Percentiles rank a stretch among this genome's conserved stretches.
Evolutionary conservation across 345 rosid genomes (phyloP).

Genomic region (Pistacia atlantica): DNA sequence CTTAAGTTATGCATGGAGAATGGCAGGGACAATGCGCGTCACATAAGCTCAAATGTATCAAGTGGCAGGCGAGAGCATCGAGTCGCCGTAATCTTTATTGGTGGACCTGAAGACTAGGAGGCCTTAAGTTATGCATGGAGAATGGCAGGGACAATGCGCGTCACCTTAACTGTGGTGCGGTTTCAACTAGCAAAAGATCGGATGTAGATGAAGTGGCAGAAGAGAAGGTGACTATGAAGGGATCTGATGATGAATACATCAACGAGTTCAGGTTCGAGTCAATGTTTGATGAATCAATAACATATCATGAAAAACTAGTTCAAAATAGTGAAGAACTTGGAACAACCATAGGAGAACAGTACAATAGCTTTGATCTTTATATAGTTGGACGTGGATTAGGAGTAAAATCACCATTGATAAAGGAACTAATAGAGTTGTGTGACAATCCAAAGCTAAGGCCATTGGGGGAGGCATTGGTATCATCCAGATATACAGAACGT

Average conservation of each 20-base stretch:
- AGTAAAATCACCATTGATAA: slow-evolving; percentile 19
- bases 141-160: slow-evolving; percentile 29
- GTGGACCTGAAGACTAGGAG: slow-evolving; percentile 44
- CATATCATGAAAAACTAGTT: slow-evolving; percentile 25
- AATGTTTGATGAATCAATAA: slow-evolving; percentile 30
- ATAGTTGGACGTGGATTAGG: slow-evolving; percentile 38
- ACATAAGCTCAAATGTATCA: background rate
- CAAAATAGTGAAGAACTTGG: slow-evolving; percentile 22
- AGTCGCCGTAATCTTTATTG: slow-evolving; percentile 31
- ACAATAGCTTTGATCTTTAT: slow-evolving; percentile 30
- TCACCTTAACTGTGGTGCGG: slow-evolving; percentile 29
- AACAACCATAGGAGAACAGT: slow-evolving; percentile 4
- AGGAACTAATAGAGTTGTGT: slow-evolving; percentile 30
- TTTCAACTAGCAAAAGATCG: slow-evolving; percentile 19
- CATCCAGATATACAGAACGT: slow-evolving; percentile 16
- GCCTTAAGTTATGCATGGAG: slow-evolving; percentile 37
- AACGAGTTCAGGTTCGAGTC: slow-evolving; percentile 41
- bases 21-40: slow-evolving; percentile 32
- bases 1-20: slow-evolving; percentile 33
- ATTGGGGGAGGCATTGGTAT: slow-evolving; percentile 30
- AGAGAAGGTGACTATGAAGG: slow-evolving; percentile 11
- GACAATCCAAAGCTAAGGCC: slow-evolving; percentile 35
- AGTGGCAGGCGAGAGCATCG: background rate
- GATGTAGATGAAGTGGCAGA: background rate
- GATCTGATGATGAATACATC: slow-evolving; percentile 33